Conservation (phyloP, 495 filamentous ascomycete genomes). For the Daldinia loculata region DNA sequence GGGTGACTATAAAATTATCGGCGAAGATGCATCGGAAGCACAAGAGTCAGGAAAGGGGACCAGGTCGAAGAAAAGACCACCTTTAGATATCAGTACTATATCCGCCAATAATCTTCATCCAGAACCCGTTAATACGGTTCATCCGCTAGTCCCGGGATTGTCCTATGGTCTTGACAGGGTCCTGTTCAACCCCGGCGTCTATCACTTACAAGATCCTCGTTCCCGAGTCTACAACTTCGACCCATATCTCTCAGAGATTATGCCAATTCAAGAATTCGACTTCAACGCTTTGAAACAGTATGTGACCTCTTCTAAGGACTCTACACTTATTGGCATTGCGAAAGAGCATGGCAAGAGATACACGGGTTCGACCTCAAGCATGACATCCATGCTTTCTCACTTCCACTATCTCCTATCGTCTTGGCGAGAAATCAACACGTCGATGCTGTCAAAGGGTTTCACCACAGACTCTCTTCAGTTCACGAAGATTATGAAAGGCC, state of each 20-base stretch:
- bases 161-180: slow-evolving; percentile 87
- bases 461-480: slow-evolving; percentile 66
- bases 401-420: slow-evolving; percentile 91
- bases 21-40: slow-evolving; percentile 1
- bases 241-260: slow-evolving; percentile 88
- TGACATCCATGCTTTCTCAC: slow-evolving; percentile 85
- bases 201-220: slow-evolving; percentile 87
- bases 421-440: slow-evolving; percentile 76
- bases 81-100: slow-evolving; percentile 36
- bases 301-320: slow-evolving; percentile 88
- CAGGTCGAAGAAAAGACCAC: background rate
- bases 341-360: slow-evolving; percentile 77
- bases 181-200: slow-evolving; percentile 94
- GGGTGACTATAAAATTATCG: slow-evolving; percentile 5
- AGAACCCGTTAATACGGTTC: slow-evolving; percentile 59
- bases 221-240: slow-evolving; percentile 95
- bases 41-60: background rate
- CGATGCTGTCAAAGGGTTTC: slow-evolving; percentile 72
- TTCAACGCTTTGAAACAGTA: slow-evolving; percentile 85
- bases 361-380: slow-evolving; percentile 93
- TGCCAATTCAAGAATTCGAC: slow-evolving; percentile 92
- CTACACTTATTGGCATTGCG: slow-evolving; percentile 70
- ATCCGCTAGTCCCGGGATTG: slow-evolving; percentile 72
- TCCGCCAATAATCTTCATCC: slow-evolving; percentile 43
- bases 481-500: slow-evolving; percentile 73